Conservation (phyloP, 139 green algal genomes). For the Klebsormidium nitens region DNA sequence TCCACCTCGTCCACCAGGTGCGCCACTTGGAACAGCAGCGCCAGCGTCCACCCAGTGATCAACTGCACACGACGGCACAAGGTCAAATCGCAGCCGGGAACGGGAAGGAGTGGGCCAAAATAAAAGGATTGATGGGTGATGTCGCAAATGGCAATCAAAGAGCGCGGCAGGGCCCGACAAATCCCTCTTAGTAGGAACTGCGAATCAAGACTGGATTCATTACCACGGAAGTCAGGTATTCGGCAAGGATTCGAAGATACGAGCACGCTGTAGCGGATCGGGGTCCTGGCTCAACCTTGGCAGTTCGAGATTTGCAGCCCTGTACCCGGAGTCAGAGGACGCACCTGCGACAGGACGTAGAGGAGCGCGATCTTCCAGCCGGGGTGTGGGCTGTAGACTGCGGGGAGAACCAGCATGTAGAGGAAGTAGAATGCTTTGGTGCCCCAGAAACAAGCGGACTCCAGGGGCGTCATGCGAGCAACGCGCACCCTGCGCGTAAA, state of each 20-base stretch:
- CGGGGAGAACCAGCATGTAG: constrained; percentile 39
- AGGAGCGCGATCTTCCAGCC: not conserved
- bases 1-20: constrained; percentile 52
- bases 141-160: too few species aligned
- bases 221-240: too few species aligned
- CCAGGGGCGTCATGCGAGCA: constrained; percentile 22
- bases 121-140: too few species aligned
- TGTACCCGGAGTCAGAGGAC: not conserved
- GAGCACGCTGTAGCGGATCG: too few species aligned
- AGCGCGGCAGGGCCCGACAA: too few species aligned
- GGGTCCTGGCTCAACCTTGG: not conserved
- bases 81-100: too few species aligned
- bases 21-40: constrained; percentile 72
- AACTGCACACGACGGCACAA: too few species aligned
- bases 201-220: too few species aligned
- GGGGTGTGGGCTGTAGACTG: constrained; percentile 8
- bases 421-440: constrained; percentile 26
- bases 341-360: constrained; percentile 22
- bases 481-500: constrained; percentile 23
- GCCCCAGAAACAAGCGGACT: constrained; percentile 31
- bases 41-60: constrained; percentile 62
- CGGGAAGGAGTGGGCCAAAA: too few species aligned
- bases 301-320: not conserved
- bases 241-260: too few species aligned
- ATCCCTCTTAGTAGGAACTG: too few species aligned